Evolutionary conservation across 148 eudicot genomes (phyloP), one percentile per base, ranked within the genome.

Genomic region (Silene conica): DNA sequence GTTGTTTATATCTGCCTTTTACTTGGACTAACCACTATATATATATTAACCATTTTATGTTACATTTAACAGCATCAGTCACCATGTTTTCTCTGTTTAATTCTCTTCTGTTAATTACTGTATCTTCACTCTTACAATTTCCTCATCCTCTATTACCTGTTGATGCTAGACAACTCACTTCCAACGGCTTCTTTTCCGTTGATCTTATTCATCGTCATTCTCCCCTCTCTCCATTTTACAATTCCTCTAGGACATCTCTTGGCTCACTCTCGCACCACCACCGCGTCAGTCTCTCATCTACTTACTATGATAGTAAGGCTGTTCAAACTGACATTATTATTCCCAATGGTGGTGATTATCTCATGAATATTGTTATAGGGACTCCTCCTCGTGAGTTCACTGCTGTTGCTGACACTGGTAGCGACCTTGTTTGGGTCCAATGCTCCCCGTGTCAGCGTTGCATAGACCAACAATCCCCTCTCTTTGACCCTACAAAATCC

Each of bases 351-450:
- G 84, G 79, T 0, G 82, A 71, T 34, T 82, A 82, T 59, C 74
- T 82, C 54, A 78, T 75, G 74, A 78, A 74, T 52, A 11, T 82
- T 6, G 57, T 71, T 7, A 3, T 78, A 8, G 85, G 85, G 2
- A 75, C 77, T 59, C 85, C 85, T 62, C 77, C 79, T 6, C 72
- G 72, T 4, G 79, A 78, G 48, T 52, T 72, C 67, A 64, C 54
- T 4, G 77, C 77, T 15, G 63, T 75, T 4, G 82, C 63, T 38
- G 85, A 82, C 82, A 82, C 77, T 0, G 85, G 85, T 9, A 82
- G 82, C 8, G 77, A 82, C 67, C 82, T 82, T 7, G 58, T 75
- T 1, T 82, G 85, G 85, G 45, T 82, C 41, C 82, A 78, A 21
- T 78, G 85, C 71, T 8, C 73, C 7, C 84, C 81, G 1, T 82